Conservation (phyloP, 108 stramenopile species). For the Asterionellopsis glacialis region DNA sequence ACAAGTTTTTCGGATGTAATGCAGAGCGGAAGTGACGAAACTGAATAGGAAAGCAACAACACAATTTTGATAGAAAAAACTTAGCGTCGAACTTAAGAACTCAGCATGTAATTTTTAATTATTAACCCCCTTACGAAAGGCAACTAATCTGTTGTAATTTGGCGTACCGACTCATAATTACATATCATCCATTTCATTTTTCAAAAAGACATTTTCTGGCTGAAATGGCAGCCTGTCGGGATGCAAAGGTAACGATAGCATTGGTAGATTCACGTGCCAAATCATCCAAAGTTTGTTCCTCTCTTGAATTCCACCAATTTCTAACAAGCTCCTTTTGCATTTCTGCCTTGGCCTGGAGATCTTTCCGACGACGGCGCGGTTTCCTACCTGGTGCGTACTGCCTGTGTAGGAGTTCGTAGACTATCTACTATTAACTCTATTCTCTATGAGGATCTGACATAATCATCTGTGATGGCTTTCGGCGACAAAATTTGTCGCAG, state of each 20-base stretch:
- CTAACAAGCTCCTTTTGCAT: neutral
- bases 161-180: too few relatives aligned
- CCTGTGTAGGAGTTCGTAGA: too few relatives aligned
- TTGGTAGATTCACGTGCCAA: constrained; percentile 72
- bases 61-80: neutral
- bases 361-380: neutral
- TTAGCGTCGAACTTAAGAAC: neutral
- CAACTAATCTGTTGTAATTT: too few relatives aligned
- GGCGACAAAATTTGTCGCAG: too few relatives aligned
- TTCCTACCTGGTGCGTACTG: too few relatives aligned
- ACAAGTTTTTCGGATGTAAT: constrained; percentile 48
- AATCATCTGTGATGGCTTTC: too few relatives aligned
- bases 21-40: constrained; percentile 4
- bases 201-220: constrained; percentile 78
- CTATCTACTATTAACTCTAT: too few relatives aligned
- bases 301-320: neutral
- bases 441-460: too few relatives aligned
- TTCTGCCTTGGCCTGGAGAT: neutral
- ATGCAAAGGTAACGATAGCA: constrained; percentile 85
- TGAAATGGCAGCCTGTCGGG: constrained; percentile 82
- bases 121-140: neutral
- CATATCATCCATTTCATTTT: too few relatives aligned
- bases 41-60: neutral
- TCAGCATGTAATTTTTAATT: neutral
- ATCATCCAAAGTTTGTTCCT: constrained; percentile 27